Percentiles rank a stretch among this genome's conserved stretches.
These are phyloP conservation scores for Fallopia convolvulus DNA, from an alignment of 148 eudicot genomes.

Conservation along the genomic window DNA sequence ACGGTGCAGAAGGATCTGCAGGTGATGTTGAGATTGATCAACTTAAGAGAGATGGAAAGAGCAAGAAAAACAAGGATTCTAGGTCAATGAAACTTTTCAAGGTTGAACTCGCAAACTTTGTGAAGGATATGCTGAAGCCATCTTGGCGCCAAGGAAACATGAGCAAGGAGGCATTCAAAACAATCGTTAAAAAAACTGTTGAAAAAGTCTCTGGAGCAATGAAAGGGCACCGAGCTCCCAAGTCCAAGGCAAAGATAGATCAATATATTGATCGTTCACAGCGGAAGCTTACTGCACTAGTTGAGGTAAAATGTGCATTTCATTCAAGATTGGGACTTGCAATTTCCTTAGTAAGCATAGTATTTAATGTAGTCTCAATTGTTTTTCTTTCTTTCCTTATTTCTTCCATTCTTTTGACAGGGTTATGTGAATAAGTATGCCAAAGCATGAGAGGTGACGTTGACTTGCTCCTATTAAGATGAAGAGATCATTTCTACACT, in stretches of 20 bases:
- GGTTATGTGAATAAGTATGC: constrained; percentile 89
- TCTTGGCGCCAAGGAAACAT: constrained; percentile 97
- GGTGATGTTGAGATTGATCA: constrained; percentile 83
- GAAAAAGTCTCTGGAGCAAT: constrained; percentile 94
- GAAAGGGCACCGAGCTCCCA: constrained; percentile 81
- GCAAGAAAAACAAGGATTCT: constrained; percentile 68
- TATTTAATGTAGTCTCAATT: neutral
- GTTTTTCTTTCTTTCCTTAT: neutral
- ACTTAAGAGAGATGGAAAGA: constrained; percentile 47
- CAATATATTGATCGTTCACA: constrained; percentile 83
- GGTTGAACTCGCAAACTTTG: constrained; percentile 74
- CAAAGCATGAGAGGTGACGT: constrained; percentile 34
- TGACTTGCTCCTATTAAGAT: constrained; percentile 11
- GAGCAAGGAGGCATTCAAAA: constrained; percentile 99
- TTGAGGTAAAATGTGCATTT: constrained; percentile 53
- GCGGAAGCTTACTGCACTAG: constrained; percentile 75
- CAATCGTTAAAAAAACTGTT: constrained; percentile 92
- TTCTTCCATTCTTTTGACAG: constrained; percentile 41
- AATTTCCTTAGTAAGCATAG: neutral
- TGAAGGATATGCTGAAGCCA: constrained; percentile 86
- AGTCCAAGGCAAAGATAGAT: constrained; percentile 80
- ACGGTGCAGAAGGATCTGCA: constrained; percentile 30
- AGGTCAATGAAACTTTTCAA: constrained; percentile 82
- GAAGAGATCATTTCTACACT: neutral
- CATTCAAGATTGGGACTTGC: neutral